Conservation (phyloP, 768 basidiomycete species). For the Inosperma sp. region DNA sequence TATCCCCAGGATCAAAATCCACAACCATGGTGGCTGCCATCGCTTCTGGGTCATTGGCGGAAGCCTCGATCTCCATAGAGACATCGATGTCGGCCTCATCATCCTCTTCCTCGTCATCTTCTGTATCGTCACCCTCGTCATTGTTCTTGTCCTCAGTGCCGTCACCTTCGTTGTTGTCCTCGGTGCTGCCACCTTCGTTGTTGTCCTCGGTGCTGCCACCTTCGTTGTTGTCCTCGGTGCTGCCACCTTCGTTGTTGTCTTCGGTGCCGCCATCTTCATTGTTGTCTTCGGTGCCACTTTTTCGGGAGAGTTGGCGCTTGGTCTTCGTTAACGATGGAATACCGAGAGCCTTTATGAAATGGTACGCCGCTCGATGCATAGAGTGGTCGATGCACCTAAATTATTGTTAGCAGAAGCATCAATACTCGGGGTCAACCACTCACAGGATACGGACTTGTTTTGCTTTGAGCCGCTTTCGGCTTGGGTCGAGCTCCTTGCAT, state of each 20-base stretch:
- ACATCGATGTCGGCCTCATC: slow-evolving; percentile 16
- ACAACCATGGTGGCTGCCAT: slow-evolving; percentile 10
- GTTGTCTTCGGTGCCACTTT: too few species aligned
- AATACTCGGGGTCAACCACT: background rate
- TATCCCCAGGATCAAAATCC: slow-evolving; percentile 18
- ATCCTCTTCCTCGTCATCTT: slow-evolving; percentile 14
- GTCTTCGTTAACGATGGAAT: slow-evolving; percentile 2
- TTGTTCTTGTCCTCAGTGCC: too few species aligned
- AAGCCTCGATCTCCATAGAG: slow-evolving; percentile 11
- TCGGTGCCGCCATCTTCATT: too few species aligned
- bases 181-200: too few species aligned
- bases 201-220: too few species aligned
- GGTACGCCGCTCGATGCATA: slow-evolving; percentile 13
- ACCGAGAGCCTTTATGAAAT: slow-evolving; percentile 15
- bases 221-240: slow-evolving; percentile 5
- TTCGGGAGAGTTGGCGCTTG: too few species aligned
- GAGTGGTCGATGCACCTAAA: slow-evolving; percentile 18
- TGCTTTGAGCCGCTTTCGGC: background rate
- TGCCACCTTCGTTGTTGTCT: slow-evolving; percentile 11
- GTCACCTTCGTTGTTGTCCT: too few species aligned
- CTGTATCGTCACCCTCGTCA: slow-evolving; percentile 8
- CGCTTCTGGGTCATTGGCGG: slow-evolving; percentile 6
- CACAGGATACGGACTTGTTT: slow-evolving; percentile 14
- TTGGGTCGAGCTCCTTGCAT: slow-evolving; percentile 5
- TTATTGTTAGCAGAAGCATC: background rate